Conservation (phyloP, 345 rosid species). For the Brassica cretica region DNA sequence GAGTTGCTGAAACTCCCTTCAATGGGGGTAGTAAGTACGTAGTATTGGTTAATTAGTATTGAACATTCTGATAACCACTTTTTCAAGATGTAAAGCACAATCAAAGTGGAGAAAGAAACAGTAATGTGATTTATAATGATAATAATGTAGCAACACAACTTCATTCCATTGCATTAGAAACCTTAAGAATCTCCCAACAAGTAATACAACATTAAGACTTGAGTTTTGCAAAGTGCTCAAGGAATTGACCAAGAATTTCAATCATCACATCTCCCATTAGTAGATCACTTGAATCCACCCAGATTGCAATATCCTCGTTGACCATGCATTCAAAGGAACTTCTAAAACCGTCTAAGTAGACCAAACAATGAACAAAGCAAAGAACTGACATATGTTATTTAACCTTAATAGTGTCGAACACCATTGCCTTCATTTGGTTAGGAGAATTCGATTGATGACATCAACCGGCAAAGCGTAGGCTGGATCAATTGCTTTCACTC, state of each 20-base stretch:
- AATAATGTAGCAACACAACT: conserved; percentile 1
- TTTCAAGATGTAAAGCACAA: background rate
- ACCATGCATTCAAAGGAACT: background rate
- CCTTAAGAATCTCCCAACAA: background rate
- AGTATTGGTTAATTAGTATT: too few relatives aligned
- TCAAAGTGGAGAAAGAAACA: background rate
- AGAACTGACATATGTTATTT: background rate
- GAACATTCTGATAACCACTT: too few relatives aligned
- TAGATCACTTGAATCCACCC: conserved; percentile 1
- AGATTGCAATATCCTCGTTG: background rate
- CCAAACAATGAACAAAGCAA: conserved; percentile 4
- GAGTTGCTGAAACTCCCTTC: too few relatives aligned
- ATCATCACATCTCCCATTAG: conserved; percentile 5
- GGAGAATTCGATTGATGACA: conserved; percentile 59
- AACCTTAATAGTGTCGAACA: background rate
- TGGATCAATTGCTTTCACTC: conserved; percentile 82
- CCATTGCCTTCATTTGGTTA: conserved; percentile 40
- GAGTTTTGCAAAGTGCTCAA: conserved; percentile 6
- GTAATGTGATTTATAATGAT: background rate
- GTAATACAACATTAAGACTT: background rate
- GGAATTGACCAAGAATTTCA: background rate
- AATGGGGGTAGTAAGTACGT: too few relatives aligned
- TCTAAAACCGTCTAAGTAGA: conserved; percentile 6
- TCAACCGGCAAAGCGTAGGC: conserved; percentile 90
- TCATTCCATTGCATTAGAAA: background rate